phyloP scores from a whole-genome alignment of 352 stramenopile genomes.

The Phytophthora syringae region DNA sequence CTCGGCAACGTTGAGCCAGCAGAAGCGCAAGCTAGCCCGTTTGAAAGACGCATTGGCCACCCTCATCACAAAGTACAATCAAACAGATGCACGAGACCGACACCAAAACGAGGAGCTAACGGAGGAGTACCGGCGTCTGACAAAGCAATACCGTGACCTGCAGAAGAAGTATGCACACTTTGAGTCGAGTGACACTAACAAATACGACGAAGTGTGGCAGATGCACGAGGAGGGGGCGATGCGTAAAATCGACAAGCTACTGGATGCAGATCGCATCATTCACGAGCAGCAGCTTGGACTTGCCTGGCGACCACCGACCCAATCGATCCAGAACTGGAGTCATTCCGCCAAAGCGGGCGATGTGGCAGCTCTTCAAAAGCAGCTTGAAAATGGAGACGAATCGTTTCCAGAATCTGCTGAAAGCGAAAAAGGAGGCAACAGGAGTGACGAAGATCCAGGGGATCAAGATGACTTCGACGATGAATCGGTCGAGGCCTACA shows the following conservation, averaged over 20 bases:
- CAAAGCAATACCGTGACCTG: constrained; percentile 96
- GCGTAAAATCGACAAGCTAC: constrained; percentile 84
- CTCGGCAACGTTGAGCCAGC: constrained; percentile 90
- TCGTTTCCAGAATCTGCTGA: constrained; percentile 17
- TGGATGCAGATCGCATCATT: constrained; percentile 91
- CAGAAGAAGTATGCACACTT: constrained; percentile 96
- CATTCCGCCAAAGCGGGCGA: constrained; percentile 35
- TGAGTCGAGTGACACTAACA: constrained; percentile 86
- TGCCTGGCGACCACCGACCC: constrained; percentile 65
- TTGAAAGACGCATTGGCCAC: constrained; percentile 93
- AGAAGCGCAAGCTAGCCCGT: constrained; percentile 93
- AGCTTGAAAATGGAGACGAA: constrained; percentile 24
- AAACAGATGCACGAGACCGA: constrained; percentile 87
- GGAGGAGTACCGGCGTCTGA: constrained; percentile 93
- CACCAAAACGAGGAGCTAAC: constrained; percentile 94
- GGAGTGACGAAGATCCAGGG: constrained; percentile 25
- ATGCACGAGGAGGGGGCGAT: constrained; percentile 93
- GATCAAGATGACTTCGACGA: constrained; percentile 45
- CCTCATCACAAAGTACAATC: constrained; percentile 93
- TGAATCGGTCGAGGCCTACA: constrained; percentile 59
- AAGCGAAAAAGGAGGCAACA: constrained; percentile 32
- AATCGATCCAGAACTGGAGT: constrained; percentile 62
- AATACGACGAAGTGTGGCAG: constrained; percentile 90
- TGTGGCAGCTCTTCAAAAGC: constrained; percentile 22
- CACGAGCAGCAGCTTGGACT: constrained; percentile 92